Evolutionary conservation across 2,329 filamentous ascomycete species (phyloP).

Genomic region (Coniochaeta hoffmannii): DNA sequence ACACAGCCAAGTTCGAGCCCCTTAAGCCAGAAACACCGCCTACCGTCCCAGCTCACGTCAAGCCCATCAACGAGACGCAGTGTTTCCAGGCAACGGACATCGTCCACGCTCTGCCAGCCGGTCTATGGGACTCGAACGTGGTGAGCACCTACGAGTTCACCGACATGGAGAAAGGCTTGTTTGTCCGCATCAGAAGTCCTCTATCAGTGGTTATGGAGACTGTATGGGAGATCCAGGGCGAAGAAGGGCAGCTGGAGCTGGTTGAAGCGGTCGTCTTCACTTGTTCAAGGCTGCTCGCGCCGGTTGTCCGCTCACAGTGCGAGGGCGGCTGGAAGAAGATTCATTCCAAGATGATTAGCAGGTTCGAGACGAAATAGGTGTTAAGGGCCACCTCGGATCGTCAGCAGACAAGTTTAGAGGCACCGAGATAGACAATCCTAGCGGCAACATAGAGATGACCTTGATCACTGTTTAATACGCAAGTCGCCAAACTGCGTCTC

Average conservation of each 20-base stretch:
- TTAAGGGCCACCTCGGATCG: background rate
- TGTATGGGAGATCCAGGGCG: slow-evolving; percentile 34
- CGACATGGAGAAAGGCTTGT: slow-evolving; percentile 39
- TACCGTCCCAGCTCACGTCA: slow-evolving; percentile 16
- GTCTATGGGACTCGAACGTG: slow-evolving; percentile 47
- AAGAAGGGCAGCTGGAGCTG: slow-evolving; percentile 28
- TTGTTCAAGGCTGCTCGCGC: slow-evolving; percentile 41
- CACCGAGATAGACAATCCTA: background rate
- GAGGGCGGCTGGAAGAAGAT: slow-evolving; percentile 43
- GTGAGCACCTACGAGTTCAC: slow-evolving; percentile 48
- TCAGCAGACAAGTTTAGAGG: background rate
- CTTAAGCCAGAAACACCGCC: slow-evolving; percentile 19
- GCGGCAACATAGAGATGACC: background rate
- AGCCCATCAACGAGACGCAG: slow-evolving; percentile 21
- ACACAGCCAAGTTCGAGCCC: slow-evolving; percentile 35
- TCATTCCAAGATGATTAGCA: slow-evolving; percentile 38
- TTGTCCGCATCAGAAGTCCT: slow-evolving; percentile 43
- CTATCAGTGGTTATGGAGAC: slow-evolving; percentile 47
- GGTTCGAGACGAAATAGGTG: slow-evolving; percentile 29
- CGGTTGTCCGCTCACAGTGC: slow-evolving; percentile 41
- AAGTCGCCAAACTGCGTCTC: no score
- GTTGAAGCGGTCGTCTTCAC: slow-evolving; percentile 42
- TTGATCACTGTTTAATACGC: no score
- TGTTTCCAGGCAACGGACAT: slow-evolving; percentile 42
- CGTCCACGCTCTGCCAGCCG: slow-evolving; percentile 44